phyloP scores from a whole-genome alignment of 106 monocot species.

The Apostasia shenzhenica region DNA sequence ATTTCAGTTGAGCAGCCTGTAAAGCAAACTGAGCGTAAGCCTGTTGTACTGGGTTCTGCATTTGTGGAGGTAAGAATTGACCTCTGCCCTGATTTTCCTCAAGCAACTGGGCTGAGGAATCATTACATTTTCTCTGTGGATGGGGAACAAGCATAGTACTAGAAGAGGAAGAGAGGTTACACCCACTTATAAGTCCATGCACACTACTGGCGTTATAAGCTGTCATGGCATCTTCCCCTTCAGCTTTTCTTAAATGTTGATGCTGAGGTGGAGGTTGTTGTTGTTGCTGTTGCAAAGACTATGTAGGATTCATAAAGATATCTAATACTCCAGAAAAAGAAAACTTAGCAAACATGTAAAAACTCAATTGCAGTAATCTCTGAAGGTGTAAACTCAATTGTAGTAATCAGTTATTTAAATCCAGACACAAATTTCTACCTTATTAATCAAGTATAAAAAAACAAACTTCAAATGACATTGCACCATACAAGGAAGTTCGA shows the following conservation, averaged over 20 bases:
- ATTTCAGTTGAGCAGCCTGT: constrained; percentile 61
- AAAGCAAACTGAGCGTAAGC: constrained; percentile 61
- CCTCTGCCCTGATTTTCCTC: constrained; percentile 35
- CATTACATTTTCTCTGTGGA: constrained; percentile 20
- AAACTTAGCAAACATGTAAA: background rate
- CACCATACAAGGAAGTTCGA: too few species aligned
- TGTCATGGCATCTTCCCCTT: constrained; percentile 38
- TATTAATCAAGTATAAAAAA: too few species aligned
- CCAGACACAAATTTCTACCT: too few species aligned
- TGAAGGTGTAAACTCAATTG: background rate
- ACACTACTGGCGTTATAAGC: constrained; percentile 32
- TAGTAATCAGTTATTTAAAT: background rate
- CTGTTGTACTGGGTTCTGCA: constrained; percentile 55
- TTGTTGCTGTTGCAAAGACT: constrained; percentile 7
- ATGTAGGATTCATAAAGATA: background rate
- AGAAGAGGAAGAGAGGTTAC: constrained; percentile 38
- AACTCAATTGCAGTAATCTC: background rate
- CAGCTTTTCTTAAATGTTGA: constrained; percentile 43
- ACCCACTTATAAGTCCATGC: constrained; percentile 32
- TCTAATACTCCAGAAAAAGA: background rate
- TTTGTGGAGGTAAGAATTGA: constrained; percentile 23
- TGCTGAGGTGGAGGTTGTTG: constrained; percentile 32
- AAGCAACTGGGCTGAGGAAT: constrained; percentile 19
- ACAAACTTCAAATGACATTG: too few species aligned
- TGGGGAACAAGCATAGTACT: constrained; percentile 25